Percentiles rank a stretch among this genome's conserved stretches.
phyloP scores from a whole-genome alignment of 495 filamentous ascomycete genomes.

The Talaromyces stipitatus region DNA sequence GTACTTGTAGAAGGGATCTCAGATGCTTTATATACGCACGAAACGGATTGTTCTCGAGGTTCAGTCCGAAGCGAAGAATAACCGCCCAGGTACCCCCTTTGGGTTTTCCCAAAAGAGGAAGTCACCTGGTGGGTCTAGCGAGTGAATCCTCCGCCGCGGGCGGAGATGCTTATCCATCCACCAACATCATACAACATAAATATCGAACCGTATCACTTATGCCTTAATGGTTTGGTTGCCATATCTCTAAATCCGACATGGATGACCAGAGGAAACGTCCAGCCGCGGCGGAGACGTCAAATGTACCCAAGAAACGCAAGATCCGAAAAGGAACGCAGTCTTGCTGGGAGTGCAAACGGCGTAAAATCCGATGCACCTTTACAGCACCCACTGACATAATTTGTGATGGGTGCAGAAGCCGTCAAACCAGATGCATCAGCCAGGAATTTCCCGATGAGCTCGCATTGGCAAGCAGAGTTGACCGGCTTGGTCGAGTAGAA shows the following conservation, averaged over 20 bases:
- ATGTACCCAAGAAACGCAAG: slow-evolving; percentile 14
- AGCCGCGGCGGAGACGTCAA: not conserved
- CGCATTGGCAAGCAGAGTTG: slow-evolving; percentile 8
- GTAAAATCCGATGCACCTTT: slow-evolving; percentile 42
- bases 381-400: slow-evolving; percentile 14
- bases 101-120: not conserved
- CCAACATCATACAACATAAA: not conserved
- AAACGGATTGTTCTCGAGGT: too few relatives aligned
- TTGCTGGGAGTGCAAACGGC: slow-evolving; percentile 46
- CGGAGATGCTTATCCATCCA: not conserved
- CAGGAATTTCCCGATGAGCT: slow-evolving; percentile 26
- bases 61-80: too few relatives aligned
- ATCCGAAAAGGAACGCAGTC: slow-evolving; percentile 42
- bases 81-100: too few relatives aligned
- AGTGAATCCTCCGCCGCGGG: not conserved
- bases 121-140: not conserved
- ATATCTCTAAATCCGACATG: not conserved
- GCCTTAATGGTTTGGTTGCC: not conserved
- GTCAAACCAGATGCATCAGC: slow-evolving; percentile 27
- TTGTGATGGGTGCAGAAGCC: slow-evolving; percentile 36
- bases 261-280: not conserved
- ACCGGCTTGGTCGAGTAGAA: slow-evolving; percentile 22
- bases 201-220: not conserved
- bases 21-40: not conserved
- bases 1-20: not conserved